Conservation (phyloP, 139 green algal genomes). For the Chlorella sorokiniana region DNA sequence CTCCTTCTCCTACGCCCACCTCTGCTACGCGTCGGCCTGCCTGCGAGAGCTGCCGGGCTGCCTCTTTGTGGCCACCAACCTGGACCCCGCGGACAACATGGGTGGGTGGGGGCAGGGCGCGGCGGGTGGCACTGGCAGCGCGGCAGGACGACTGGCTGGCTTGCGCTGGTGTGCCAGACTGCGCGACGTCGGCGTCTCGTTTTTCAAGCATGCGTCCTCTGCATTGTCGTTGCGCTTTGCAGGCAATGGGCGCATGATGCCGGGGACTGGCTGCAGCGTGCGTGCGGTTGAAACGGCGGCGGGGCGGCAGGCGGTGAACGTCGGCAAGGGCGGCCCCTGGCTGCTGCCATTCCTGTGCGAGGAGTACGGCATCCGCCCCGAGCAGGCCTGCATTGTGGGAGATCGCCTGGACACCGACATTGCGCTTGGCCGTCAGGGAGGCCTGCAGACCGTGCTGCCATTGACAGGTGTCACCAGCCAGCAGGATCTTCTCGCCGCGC, state of each 20-base stretch:
- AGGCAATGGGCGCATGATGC: slow-evolving; percentile 65
- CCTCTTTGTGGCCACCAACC: slow-evolving; percentile 74
- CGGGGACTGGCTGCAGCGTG: slow-evolving; percentile 65
- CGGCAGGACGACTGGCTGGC: too few relatives aligned
- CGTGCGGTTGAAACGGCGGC: slow-evolving; percentile 52
- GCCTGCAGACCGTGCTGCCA: slow-evolving; percentile 58
- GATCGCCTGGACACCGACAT: slow-evolving; percentile 76
- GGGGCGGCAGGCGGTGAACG: slow-evolving; percentile 51
- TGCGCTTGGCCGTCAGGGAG: slow-evolving; percentile 55
- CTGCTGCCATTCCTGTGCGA: slow-evolving; percentile 68
- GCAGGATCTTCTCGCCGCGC: slow-evolving; percentile 7
- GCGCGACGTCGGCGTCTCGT: neutral
- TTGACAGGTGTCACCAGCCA: slow-evolving; percentile 56
- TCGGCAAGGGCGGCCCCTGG: slow-evolving; percentile 73
- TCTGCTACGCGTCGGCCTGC: slow-evolving; percentile 47
- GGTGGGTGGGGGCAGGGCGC: neutral
- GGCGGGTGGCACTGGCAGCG: neutral
- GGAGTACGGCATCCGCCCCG: slow-evolving; percentile 43
- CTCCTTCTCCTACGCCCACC: slow-evolving; percentile 56
- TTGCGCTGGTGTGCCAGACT: neutral
- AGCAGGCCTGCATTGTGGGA: slow-evolving; percentile 61
- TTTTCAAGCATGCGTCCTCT: neutral
- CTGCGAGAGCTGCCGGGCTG: slow-evolving; percentile 62
- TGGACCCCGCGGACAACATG: slow-evolving; percentile 54
- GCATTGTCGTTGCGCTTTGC: neutral